Base-by-base conservation (phyloP, 257 asterid species). In the Petunia axillaris region DNA sequence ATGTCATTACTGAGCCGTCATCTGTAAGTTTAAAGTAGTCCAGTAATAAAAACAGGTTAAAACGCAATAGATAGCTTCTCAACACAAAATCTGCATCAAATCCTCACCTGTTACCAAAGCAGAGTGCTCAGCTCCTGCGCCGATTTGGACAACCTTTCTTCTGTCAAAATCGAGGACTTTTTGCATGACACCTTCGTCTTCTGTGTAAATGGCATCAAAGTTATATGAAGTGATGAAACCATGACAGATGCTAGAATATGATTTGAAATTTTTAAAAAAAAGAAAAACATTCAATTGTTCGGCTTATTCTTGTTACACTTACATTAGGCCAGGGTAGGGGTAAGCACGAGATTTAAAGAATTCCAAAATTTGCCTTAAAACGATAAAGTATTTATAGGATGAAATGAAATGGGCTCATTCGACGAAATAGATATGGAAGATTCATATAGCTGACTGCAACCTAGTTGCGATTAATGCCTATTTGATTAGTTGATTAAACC, bases 121-220 rank as follows among this genome's bases (percentile, higher is more conserved):
- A 0, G 97, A 92, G 86, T 96, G 99, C 85, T 96, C 99, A 75
- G 99, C 91, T 55, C 98, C 99, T 1, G 98, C 86, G 50, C 94
- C 94, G 86, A 96, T 86, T 75, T 89, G 97, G 83, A 71, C 13
- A 76, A 91, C 93, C 75, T 88, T 85, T 59, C 62, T 77, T 35
- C 85, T 89, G 5, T 7, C 43, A 50, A 82, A 86, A 38, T 80
- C 89, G 7, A 83, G 81, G 83, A 87, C 64, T 65, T 62, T 83
- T 70, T 64, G 88, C 75, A 81, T 10, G 15, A 80, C 76, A 41
- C 65, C 87, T 79, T 83, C 85, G 55, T 79, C 76, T 14, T 87
- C 68, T 66, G 79, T 83, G 81, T 10, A 13, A 73, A 73, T 25
- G 59, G 10, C 3, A 70, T 25, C 43, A 9, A 2, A 10, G 59